Evolutionary conservation across 1,284 basidiomycete genomes (phyloP).

Genomic region (Puccinia polysora): DNA sequence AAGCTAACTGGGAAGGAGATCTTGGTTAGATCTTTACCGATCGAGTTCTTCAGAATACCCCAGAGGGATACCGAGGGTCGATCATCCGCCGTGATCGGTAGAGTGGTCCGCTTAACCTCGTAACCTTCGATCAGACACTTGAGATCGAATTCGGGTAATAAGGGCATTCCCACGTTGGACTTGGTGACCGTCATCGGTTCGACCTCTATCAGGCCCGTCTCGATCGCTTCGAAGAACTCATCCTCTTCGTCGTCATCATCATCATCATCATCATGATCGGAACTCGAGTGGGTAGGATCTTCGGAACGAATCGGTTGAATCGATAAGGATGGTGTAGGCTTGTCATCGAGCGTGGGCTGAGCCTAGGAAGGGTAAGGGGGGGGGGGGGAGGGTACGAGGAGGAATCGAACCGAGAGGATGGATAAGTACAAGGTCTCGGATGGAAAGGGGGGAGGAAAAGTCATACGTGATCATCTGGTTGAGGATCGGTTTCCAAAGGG

Average conservation of each 20-base stretch:
- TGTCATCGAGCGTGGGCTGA: no score
- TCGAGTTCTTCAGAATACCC: conserved; percentile 90
- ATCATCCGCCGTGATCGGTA: conserved; percentile 72
- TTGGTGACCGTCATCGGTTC: conserved; percentile 45
- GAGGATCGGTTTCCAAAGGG: conserved; percentile 13
- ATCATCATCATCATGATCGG: conserved; percentile 65
- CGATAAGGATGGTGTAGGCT: no score
- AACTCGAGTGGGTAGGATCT: conserved; percentile 48
- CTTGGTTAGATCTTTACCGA: conserved; percentile 94
- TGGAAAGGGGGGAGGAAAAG: no score
- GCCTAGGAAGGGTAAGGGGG: no score
- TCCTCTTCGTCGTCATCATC: no score
- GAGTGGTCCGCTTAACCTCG: conserved; percentile 60
- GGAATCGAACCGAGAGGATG: no score
- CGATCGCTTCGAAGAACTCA: conserved; percentile 97
- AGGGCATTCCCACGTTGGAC: conserved; percentile 45
- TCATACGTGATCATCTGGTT: no score
- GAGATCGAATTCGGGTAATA: conserved; percentile 47
- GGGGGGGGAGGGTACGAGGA: no score
- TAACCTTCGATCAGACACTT: conserved; percentile 63
- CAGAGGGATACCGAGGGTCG: conserved; percentile 86
- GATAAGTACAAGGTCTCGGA: no score
- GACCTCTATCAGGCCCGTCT: conserved; percentile 63
- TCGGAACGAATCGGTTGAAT: not conserved
- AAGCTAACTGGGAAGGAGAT: conserved; percentile 91